Percentiles rank a stretch among this genome's conserved stretches.
phyloP scores from a whole-genome alignment of 352 stramenopile genomes.

The Pythium myriotylum region DNA sequence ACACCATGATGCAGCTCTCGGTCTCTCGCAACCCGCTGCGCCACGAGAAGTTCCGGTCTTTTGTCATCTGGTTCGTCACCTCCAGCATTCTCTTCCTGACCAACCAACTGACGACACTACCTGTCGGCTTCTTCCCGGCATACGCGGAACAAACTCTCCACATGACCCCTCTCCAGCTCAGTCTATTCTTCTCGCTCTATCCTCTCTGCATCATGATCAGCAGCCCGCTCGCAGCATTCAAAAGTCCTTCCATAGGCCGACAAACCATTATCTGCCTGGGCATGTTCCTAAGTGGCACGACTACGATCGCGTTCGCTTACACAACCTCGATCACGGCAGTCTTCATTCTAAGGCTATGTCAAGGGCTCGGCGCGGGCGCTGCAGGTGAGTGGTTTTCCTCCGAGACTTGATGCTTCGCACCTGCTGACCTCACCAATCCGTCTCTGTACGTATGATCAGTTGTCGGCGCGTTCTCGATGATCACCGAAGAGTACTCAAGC shows the following conservation, averaged over 20 bases:
- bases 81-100: slow-evolving; percentile 65
- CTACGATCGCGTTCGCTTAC: slow-evolving; percentile 74
- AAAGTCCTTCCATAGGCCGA: slow-evolving; percentile 46
- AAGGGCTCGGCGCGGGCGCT: slow-evolving; percentile 60
- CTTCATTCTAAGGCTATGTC: slow-evolving; percentile 56
- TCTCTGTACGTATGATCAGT: slow-evolving; percentile 25
- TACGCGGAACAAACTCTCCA: slow-evolving; percentile 51
- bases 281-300: slow-evolving; percentile 59
- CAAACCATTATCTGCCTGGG: slow-evolving; percentile 74
- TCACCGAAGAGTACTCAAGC: slow-evolving; percentile 63
- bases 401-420: neutral
- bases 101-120: slow-evolving; percentile 75
- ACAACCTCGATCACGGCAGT: slow-evolving; percentile 35
- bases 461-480: slow-evolving; percentile 66
- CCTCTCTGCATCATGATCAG: slow-evolving; percentile 77
- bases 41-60: slow-evolving; percentile 39
- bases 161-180: slow-evolving; percentile 54
- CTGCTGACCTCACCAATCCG: neutral
- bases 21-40: slow-evolving; percentile 56
- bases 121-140: slow-evolving; percentile 73
- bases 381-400: slow-evolving; percentile 31
- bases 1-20: slow-evolving; percentile 67
- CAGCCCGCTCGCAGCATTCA: slow-evolving; percentile 53
- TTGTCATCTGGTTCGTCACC: slow-evolving; percentile 51
- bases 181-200: slow-evolving; percentile 75